Conservation (phyloP, 306 rosid species). For the Cicer bijugum region DNA sequence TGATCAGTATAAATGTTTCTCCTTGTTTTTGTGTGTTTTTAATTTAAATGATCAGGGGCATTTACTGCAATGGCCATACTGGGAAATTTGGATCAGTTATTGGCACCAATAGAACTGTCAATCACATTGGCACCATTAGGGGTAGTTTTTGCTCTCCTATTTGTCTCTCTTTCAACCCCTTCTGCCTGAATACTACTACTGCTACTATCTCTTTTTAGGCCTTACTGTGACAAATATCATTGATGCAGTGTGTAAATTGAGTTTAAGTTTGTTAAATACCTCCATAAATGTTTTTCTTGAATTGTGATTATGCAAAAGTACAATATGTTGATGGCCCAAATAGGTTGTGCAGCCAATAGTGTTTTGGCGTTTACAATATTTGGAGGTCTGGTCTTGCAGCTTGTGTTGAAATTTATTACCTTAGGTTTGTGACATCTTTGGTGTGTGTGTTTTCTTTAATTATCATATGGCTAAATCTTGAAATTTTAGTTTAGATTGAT, state of each 20-base stretch:
- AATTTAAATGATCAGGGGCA: slow-evolving; percentile 57
- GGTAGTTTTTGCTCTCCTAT: slow-evolving; percentile 39
- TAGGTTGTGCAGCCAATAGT: slow-evolving; percentile 91
- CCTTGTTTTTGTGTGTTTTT: too few relatives aligned
- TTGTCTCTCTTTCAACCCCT: slow-evolving; percentile 4
- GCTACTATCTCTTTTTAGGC: too few relatives aligned
- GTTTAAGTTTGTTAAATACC: neutral
- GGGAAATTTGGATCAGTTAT: too few relatives aligned
- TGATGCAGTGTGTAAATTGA: neutral
- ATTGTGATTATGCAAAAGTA: slow-evolving; percentile 65
- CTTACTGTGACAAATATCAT: slow-evolving; percentile 41
- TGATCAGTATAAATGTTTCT: neutral
- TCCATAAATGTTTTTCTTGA: neutral
- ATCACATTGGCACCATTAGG: too few relatives aligned
- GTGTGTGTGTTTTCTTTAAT: too few relatives aligned
- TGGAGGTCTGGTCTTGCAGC: slow-evolving; percentile 71
- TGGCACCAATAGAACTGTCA: slow-evolving; percentile 20
- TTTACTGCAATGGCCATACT: slow-evolving; percentile 78
- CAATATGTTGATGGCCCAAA: slow-evolving; percentile 83
- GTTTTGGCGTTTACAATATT: slow-evolving; percentile 66
- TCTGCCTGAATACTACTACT: neutral
- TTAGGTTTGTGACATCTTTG: too few relatives aligned
- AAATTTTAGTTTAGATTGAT: too few relatives aligned
- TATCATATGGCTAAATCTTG: too few relatives aligned
- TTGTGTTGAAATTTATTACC: slow-evolving; percentile 40